Conservation (phyloP, 2,329 filamentous ascomycete species). For the Curvularia sp. region DNA sequence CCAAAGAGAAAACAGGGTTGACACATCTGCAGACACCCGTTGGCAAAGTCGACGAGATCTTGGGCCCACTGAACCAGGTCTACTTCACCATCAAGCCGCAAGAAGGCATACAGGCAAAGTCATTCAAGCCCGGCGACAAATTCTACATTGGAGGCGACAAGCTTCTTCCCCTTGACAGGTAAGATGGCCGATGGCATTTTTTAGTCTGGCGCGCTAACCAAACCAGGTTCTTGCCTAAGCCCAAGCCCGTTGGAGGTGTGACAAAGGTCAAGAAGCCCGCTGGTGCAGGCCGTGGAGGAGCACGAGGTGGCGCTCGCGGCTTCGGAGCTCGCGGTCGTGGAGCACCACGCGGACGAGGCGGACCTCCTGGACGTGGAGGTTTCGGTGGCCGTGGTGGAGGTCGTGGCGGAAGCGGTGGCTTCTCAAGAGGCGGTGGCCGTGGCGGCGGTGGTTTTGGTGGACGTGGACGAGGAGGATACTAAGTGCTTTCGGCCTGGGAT, state of each 20-base stretch:
- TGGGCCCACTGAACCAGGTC: constrained; percentile 96
- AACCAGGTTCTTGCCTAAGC: constrained; percentile 86
- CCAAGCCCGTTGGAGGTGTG: constrained; percentile 75
- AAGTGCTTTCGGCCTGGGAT: constrained; percentile 20
- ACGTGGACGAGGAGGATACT: constrained; percentile 44
- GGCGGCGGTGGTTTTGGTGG: constrained; percentile 56
- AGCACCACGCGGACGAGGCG: constrained; percentile 57
- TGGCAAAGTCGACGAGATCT: constrained; percentile 97
- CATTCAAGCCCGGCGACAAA: constrained; percentile 96
- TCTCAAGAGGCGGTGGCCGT: constrained; percentile 47
- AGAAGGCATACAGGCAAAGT: constrained; percentile 92
- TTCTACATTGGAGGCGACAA: constrained; percentile 97
- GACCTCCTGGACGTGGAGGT: constrained; percentile 53
- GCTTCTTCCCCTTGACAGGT: constrained; percentile 88
- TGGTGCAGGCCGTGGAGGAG: constrained; percentile 66
- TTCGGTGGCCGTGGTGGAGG: constrained; percentile 26
- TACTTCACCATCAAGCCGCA: constrained; percentile 98
- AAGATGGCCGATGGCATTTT: constrained; percentile 21
- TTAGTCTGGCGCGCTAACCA: constrained; percentile 26
- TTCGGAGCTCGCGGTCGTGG: constrained; percentile 53
- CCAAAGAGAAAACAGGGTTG: constrained; percentile 21
- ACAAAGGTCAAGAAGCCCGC: constrained; percentile 73
- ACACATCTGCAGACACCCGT: constrained; percentile 69
- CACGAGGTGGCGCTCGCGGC: constrained; percentile 41
- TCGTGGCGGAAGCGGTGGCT: constrained; percentile 32